These are phyloP conservation scores for Suhomyces maxii DNA, from an alignment of 1,139 yeast species.

Conservation along the genomic window DNA sequence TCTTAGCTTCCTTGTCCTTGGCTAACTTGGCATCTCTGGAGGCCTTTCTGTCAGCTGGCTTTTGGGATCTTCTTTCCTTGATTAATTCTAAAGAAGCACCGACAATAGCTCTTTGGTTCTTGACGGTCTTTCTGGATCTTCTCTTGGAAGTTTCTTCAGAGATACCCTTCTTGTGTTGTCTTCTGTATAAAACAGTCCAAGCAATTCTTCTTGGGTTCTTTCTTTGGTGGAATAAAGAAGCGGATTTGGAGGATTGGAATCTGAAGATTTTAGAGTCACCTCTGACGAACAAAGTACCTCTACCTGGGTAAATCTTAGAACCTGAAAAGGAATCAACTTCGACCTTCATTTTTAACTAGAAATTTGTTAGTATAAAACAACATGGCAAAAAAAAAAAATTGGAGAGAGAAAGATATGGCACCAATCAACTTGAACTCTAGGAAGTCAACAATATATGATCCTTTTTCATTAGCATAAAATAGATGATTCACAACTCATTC, in stretches of 20 bases:
- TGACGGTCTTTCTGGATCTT: constrained; percentile 96
- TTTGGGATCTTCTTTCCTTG: constrained; percentile 94
- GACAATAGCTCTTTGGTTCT: constrained; percentile 98
- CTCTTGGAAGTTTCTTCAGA: constrained; percentile 97
- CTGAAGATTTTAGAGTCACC: constrained; percentile 99
- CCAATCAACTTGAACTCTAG: too few species aligned
- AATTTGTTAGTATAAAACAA: constrained; percentile 21
- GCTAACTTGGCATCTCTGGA: constrained; percentile 90
- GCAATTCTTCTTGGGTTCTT: constrained; percentile 99
- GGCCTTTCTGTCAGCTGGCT: constrained; percentile 98
- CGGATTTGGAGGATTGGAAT: constrained; percentile 97
- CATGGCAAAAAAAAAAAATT: neutral
- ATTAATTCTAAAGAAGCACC: constrained; percentile 99
- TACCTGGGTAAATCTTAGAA: constrained; percentile 99
- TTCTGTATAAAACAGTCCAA: constrained; percentile 99
- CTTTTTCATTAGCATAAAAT: too few species aligned
- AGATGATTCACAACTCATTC: too few species aligned
- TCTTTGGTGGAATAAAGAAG: constrained; percentile 98
- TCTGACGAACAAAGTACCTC: constrained; percentile 99
- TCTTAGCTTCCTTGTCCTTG: constrained; percentile 94
- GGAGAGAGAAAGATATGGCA: too few species aligned
- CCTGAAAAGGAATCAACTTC: constrained; percentile 99
- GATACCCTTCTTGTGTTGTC: constrained; percentile 99
- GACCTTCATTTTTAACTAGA: constrained; percentile 77
- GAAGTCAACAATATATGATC: too few species aligned